These are phyloP conservation scores for Ogataea corticis DNA, from an alignment of 805 yeast genomes.

Conservation along the genomic window DNA sequence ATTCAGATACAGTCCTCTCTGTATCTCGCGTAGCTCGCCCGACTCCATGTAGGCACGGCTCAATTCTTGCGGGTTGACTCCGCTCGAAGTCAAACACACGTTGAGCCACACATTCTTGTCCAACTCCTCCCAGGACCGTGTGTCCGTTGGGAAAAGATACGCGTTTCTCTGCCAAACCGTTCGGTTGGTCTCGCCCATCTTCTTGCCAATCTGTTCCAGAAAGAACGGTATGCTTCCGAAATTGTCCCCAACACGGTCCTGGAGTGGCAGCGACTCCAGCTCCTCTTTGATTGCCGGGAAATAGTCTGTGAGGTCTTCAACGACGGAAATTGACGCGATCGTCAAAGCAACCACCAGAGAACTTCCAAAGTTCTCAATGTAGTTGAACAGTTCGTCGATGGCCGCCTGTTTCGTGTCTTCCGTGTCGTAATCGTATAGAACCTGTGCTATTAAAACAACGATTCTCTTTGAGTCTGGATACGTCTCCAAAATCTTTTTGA, in stretches of 20 bases:
- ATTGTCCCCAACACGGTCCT: constrained; percentile 47
- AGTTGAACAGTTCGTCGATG: constrained; percentile 72
- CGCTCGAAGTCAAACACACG: constrained; percentile 53
- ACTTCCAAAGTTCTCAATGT: constrained; percentile 63
- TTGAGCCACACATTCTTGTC: constrained; percentile 55
- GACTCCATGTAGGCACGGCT: constrained; percentile 51
- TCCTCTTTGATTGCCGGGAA: constrained; percentile 67
- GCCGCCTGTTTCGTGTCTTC: constrained; percentile 84
- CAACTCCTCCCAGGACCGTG: constrained; percentile 67
- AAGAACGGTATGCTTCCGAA: constrained; percentile 59
- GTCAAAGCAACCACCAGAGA: constrained; percentile 68
- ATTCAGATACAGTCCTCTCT: constrained; percentile 64
- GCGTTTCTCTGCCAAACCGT: constrained; percentile 69
- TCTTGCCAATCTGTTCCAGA: constrained; percentile 49
- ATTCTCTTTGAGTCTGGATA: constrained; percentile 63
- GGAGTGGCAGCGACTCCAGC: constrained; percentile 49
- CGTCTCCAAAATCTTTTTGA: constrained; percentile 58
- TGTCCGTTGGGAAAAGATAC: constrained; percentile 70
- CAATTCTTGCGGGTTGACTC: constrained; percentile 51
- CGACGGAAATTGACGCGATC: constrained; percentile 75
- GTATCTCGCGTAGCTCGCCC: constrained; percentile 54
- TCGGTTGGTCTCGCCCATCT: constrained; percentile 32
- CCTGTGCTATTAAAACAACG: constrained; percentile 75
- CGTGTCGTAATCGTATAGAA: constrained; percentile 72
- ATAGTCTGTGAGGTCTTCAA: constrained; percentile 59